Evolutionary conservation across 306 rosid genomes (phyloP).

Genomic region (Quercus wislizeni): DNA sequence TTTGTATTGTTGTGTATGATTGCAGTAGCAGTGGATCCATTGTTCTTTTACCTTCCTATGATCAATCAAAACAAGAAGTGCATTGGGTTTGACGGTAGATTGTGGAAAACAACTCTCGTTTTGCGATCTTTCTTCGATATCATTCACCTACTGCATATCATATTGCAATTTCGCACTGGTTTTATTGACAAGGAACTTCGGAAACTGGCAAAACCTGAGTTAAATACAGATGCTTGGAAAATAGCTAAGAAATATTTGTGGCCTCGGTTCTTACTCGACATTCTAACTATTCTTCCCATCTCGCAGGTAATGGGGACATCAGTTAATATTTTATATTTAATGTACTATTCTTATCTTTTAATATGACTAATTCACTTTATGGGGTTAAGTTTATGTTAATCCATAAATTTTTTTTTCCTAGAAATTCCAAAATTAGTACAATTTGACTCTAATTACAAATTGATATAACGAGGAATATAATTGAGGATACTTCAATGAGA

Average conservation of each 20-base stretch:
- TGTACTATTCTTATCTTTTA: no score
- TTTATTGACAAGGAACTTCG: slow-evolving; percentile 69
- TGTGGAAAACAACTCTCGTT: slow-evolving; percentile 70
- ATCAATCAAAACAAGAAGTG: slow-evolving; percentile 60
- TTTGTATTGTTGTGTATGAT: slow-evolving; percentile 29
- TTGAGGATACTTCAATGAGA: no score
- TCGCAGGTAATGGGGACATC: not conserved
- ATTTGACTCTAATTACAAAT: no score
- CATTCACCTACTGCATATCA: not conserved
- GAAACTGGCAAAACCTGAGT: slow-evolving; percentile 87
- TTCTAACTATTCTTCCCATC: no score
- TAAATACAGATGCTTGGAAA: slow-evolving; percentile 79
- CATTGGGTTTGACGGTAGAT: slow-evolving; percentile 57
- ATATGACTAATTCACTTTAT: no score
- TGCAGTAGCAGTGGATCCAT: slow-evolving; percentile 82
- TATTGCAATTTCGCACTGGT: slow-evolving; percentile 37
- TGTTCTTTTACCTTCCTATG: slow-evolving; percentile 86
- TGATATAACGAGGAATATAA: no score
- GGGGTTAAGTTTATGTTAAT: no score
- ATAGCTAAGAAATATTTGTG: slow-evolving; percentile 81
- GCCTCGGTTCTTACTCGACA: slow-evolving; percentile 67
- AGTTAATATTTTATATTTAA: no score
- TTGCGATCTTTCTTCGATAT: slow-evolving; percentile 83
- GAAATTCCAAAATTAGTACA: no score
- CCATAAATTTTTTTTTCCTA: not conserved